These are phyloP conservation scores for Marchantia paleacea DNA, from an alignment of 225 moss, liverwort and hornwort genomes.

Conservation along the genomic window DNA sequence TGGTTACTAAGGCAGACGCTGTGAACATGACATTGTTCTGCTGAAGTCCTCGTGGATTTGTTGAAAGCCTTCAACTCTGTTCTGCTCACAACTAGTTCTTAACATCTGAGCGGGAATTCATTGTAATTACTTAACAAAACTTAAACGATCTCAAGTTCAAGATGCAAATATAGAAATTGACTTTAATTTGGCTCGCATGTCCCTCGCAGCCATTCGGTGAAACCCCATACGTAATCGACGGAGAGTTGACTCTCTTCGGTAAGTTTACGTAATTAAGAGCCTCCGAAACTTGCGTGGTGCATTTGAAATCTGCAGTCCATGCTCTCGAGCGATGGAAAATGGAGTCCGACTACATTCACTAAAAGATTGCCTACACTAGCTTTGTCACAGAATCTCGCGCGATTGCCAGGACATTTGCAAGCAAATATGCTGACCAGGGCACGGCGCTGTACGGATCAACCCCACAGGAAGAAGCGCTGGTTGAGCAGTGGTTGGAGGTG, in stretches of 20 bases:
- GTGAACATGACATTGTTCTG: too few relatives aligned
- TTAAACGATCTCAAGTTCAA: too few relatives aligned
- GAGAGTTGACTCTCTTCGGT: constrained; percentile 34
- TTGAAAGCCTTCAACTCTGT: too few relatives aligned
- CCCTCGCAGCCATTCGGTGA: constrained; percentile 40
- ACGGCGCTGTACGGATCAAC: constrained; percentile 30
- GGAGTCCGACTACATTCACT: too few relatives aligned
- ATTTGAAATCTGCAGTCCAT: too few relatives aligned
- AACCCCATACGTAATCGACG: constrained; percentile 29
- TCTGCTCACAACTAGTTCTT: too few relatives aligned
- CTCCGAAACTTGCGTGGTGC: not conserved
- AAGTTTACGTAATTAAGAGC: not conserved
- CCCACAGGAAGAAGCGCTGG: constrained; percentile 27
- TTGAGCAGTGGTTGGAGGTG: constrained; percentile 37
- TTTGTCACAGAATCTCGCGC: constrained; percentile 45
- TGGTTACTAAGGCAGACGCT: too few relatives aligned
- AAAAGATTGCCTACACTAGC: too few relatives aligned
- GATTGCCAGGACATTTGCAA: constrained; percentile 26
- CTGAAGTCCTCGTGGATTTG: too few relatives aligned
- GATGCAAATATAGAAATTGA: not conserved
- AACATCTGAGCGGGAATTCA: too few relatives aligned
- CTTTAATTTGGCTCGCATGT: not conserved
- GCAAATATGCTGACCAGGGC: constrained; percentile 34
- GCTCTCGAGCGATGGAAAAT: too few relatives aligned
- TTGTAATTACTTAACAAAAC: too few relatives aligned